Base-by-base conservation (phyloP, 345 rosid genomes). In the Garcia nutans region DNA sequence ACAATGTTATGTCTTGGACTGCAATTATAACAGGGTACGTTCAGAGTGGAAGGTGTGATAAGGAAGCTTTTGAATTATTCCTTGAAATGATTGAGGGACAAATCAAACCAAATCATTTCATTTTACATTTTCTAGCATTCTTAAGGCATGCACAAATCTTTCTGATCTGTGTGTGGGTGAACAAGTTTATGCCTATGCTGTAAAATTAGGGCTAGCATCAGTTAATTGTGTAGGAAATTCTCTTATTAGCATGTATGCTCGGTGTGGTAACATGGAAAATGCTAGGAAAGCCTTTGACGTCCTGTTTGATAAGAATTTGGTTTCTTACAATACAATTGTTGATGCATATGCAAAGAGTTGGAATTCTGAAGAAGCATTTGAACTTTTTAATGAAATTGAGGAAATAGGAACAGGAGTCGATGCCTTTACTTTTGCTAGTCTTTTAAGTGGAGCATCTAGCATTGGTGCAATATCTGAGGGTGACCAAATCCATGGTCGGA, bases 1-100 rank as follows among this genome's bases (percentile, higher is more conserved):
- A 85, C 59, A 83, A 85, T 70, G 90, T 93, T 12, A 89, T 88
- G 93, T 89, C 93, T 6, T 93, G 95, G 89, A 89, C 89, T 37
- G 87, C 98, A 44, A 80, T 91, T 69, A 89, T 91, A 59, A 86
- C 90, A 15, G 93, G 87, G 45, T 82, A 85, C 79, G 68, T 85
- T 37, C 86, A 80, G 60, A 72, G 66, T 73, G 87, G 87, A 76
- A 72, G 72, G 45, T 59, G 50, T 10, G 83, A 81, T 78, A 6
- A 77, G 69, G 92, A 85, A 77, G 92, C 92, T 55, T 17, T 89
- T 65, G 74, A 77, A 33, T 86, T 90, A 54, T 91, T 90, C 52
- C 45, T 82, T 24, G 77, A 83, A 67, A 91, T 88, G 97, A 84
- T 89, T 59, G 47, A 74, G 37, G 92, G 92, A 37, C 82, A 50